phyloP scores from a whole-genome alignment of 495 filamentous ascomycete genomes.

The Penicillium cataractarum region DNA sequence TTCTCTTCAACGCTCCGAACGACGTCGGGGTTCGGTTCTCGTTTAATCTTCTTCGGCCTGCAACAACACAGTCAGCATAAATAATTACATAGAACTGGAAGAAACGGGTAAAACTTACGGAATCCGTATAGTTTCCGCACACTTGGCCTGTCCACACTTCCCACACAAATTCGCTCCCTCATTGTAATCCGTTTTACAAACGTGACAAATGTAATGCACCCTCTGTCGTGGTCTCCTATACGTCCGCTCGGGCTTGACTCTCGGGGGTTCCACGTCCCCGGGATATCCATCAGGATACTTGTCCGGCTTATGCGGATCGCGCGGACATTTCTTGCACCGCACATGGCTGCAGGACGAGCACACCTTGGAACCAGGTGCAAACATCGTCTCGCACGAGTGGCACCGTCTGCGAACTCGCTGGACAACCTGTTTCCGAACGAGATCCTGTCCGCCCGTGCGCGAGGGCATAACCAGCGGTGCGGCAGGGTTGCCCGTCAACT shows the following conservation, averaged over 20 bases:
- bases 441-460: constrained; percentile 68
- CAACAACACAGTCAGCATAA: constrained; percentile 43
- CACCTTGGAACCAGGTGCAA: constrained; percentile 58
- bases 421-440: constrained; percentile 64
- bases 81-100: constrained; percentile 5
- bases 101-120: constrained; percentile 44
- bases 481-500: constrained; percentile 16
- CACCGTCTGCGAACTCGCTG: constrained; percentile 78
- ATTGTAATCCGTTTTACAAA: constrained; percentile 61
- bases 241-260: constrained; percentile 38
- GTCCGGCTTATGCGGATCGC: constrained; percentile 72
- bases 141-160: constrained; percentile 64
- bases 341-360: constrained; percentile 74
- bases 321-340: constrained; percentile 80
- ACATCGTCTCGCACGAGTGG: constrained; percentile 71
- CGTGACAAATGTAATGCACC: constrained; percentile 65
- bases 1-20: constrained; percentile 61
- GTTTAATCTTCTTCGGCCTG: constrained; percentile 61
- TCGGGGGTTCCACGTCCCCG: constrained; percentile 59
- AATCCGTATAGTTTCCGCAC: constrained; percentile 49
- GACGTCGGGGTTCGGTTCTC: constrained; percentile 66
- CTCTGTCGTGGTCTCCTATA: constrained; percentile 49
- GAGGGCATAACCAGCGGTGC: constrained; percentile 59
- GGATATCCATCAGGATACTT: constrained; percentile 81
- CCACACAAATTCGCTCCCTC: constrained; percentile 53